A percentile compares a stretch with the other conserved stretches of the same genome.
Evolutionary conservation across 2,329 filamentous ascomycete species (phyloP).

Genomic region (Xylariaceae sp.): DNA sequence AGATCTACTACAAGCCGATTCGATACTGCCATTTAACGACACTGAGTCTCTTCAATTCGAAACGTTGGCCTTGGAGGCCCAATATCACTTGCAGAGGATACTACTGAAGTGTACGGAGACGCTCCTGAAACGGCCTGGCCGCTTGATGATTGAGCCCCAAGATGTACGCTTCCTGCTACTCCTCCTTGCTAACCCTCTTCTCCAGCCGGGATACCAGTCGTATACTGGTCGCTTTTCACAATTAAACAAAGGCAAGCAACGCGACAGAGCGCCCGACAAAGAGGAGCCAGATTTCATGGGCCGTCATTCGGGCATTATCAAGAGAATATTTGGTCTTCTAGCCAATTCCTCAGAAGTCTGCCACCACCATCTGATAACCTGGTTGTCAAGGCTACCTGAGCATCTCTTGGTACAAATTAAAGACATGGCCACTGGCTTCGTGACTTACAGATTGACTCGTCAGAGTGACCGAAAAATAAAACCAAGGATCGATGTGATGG

Average conservation of each 20-base stretch:
- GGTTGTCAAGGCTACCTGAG: conserved; percentile 68
- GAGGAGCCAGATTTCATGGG: conserved; percentile 35
- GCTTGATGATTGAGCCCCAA: conserved; percentile 59
- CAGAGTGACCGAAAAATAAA: conserved; percentile 62
- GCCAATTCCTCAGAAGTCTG: conserved; percentile 70
- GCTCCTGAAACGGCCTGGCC: conserved; percentile 72
- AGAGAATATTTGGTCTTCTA: conserved; percentile 73
- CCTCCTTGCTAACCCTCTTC: conserved; percentile 69
- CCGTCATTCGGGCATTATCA: conserved; percentile 77
- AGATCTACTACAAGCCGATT: conserved; percentile 40
- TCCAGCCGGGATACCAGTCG: conserved; percentile 45
- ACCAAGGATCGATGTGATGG: conserved; percentile 54
- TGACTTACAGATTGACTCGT: conserved; percentile 72
- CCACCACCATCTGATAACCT: conserved; percentile 70
- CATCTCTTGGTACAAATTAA: conserved; percentile 65
- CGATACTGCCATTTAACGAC: conserved; percentile 30
- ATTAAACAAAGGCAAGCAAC: conserved; percentile 22
- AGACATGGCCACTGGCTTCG: conserved; percentile 70
- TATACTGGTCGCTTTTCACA: conserved; percentile 40
- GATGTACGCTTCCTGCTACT: conserved; percentile 75
- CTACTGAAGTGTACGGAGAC: conserved; percentile 74
- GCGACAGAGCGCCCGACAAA: conserved; percentile 10
- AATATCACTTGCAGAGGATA: conserved; percentile 62
- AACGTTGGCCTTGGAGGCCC: conserved; percentile 47
- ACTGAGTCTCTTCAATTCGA: conserved; percentile 42